Evolutionary conservation across 495 filamentous ascomycete species (phyloP), one percentile per base, ranked within the genome.

Genomic region (Massariosphaeria phaeospora): DNA sequence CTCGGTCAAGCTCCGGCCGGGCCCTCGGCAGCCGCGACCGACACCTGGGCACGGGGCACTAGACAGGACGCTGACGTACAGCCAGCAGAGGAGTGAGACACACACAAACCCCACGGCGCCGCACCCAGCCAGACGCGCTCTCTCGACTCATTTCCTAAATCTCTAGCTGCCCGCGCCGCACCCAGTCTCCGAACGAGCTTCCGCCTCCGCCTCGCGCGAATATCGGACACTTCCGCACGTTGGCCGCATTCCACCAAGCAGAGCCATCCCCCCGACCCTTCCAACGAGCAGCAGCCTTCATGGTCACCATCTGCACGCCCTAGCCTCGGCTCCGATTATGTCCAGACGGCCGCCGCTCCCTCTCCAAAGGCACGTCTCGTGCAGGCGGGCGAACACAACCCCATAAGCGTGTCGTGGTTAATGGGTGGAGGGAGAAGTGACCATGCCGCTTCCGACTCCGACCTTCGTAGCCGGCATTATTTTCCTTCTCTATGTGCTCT

Each of bases 391-490:
- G 7, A 26, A 24, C 10, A 4, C n/a, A 4, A 9, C 18, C 9
- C 40, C 39, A 45, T 54, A 54, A 25, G 39, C 7, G 24, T 26
- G 11, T 5, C 48, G 48, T 30, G 35, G n/a, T 30, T 36, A 20
- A 40, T 52, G 48, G 35, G 26, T 39, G 10, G 38, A 13, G 33
- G 33, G 4, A 20, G 9, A 38, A 57, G 58, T 46, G 63, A 75
- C 65, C 61, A 84, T 84, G 81, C 72, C 74, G 39, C 71, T 80
- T 47, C 77, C 83, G 42, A 79, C 70, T 41, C 84, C 85, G 50
- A 87, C 89, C 62, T 94, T 95, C 69, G 72, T 95, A 24, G 79
- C 94, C 55, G 91, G 89, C 52, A 72, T 91, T 48, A 53, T 91
- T 64, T 79, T 96, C 55, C 78, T 97, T 41, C 76, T 88, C 42